These are phyloP conservation scores for Gentiana macrophylla DNA, from an alignment of 257 asterid genomes.

Conservation along the genomic window DNA sequence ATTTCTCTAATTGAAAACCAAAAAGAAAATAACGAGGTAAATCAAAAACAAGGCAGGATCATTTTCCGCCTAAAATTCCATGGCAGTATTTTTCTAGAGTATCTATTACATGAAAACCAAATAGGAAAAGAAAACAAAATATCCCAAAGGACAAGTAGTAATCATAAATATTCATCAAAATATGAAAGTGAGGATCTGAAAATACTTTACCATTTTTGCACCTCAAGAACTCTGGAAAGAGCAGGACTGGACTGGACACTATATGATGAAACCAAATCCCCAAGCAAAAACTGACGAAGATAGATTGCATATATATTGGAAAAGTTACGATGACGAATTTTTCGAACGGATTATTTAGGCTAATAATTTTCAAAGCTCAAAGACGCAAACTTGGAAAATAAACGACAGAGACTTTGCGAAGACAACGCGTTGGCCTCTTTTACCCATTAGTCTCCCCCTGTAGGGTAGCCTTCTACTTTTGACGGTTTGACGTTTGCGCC, in stretches of 20 bases:
- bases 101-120: neutral
- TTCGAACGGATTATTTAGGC: neutral
- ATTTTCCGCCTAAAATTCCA: too few species aligned
- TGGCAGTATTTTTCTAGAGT: neutral
- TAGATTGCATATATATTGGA: neutral
- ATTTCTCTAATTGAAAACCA: neutral
- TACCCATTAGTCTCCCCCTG: slow-evolving; percentile 8
- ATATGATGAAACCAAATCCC: neutral
- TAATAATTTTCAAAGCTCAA: neutral
- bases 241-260: neutral
- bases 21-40: neutral
- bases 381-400: slow-evolving; percentile 1
- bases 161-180: neutral
- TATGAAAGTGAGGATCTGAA: neutral
- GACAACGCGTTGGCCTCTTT: slow-evolving; percentile 12
- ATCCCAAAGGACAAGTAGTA: neutral
- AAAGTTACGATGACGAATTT: slow-evolving; percentile 11
- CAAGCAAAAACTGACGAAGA: neutral
- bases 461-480: neutral
- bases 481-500: neutral
- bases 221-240: slow-evolving; percentile 2
- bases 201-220: neutral
- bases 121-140: neutral
- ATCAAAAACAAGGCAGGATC: neutral
- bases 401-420: slow-evolving; percentile 9